phyloP scores from a whole-genome alignment of 1,284 basidiomycete genomes.

The Puccinia horiana region DNA sequence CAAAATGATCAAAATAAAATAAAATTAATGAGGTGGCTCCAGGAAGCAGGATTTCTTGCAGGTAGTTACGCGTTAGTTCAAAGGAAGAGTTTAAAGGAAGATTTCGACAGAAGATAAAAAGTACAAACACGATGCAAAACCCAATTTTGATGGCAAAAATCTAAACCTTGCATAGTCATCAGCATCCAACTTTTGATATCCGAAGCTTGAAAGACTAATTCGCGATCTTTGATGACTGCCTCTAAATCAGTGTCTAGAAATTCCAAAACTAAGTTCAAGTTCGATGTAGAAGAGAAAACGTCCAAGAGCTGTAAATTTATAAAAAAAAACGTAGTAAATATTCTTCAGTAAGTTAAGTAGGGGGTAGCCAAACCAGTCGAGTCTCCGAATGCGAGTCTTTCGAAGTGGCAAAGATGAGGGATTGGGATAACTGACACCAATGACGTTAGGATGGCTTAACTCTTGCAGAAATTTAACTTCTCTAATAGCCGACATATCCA shows the following conservation, averaged over 20 bases:
- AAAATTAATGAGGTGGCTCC: not conserved
- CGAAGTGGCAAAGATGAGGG: not conserved
- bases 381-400: not conserved
- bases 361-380: constrained; percentile 49
- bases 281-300: constrained; percentile 93
- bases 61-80: not conserved
- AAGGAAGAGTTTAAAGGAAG: not conserved
- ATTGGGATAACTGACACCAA: constrained; percentile 66
- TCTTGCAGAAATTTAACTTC: constrained; percentile 97
- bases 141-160: constrained; percentile 94
- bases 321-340: not conserved
- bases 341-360: not conserved
- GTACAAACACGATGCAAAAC: constrained; percentile 81
- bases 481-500: constrained; percentile 97
- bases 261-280: constrained; percentile 95
- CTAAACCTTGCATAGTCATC: constrained; percentile 92
- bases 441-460: constrained; percentile 89
- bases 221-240: constrained; percentile 89
- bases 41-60: not conserved
- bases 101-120: not conserved
- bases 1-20: constrained; percentile 18
- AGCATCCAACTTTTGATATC: constrained; percentile 99
- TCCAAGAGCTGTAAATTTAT: constrained; percentile 74
- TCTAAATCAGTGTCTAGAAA: constrained; percentile 97
- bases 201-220: constrained; percentile 84